Evolutionary conservation across 2,329 filamentous ascomycete genomes (phyloP).

Genomic region (Bertia moriformis): DNA sequence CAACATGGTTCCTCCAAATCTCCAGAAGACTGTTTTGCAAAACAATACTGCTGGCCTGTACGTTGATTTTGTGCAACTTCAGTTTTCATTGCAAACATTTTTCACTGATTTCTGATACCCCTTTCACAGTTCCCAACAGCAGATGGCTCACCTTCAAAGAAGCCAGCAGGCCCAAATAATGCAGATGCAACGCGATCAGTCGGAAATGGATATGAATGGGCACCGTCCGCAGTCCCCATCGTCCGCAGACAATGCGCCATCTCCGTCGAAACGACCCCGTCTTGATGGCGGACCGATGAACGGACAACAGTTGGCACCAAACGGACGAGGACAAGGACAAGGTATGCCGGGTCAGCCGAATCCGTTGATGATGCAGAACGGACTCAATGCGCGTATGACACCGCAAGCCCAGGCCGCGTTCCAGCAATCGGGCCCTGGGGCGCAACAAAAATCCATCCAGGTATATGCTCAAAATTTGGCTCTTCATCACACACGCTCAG

Average conservation of each 20-base stretch:
- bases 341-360: constrained; percentile 41
- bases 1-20: background rate
- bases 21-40: constrained; percentile 1
- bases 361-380: constrained; percentile 50
- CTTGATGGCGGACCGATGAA: constrained; percentile 56
- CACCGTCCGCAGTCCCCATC: constrained; percentile 70
- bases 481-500: constrained; percentile 56
- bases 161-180: constrained; percentile 65
- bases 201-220: constrained; percentile 72
- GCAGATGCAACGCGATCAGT: constrained; percentile 61
- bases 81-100: background rate
- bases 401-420: constrained; percentile 61
- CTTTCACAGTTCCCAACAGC: background rate
- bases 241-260: constrained; percentile 69
- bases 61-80: no score
- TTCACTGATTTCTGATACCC: background rate
- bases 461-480: constrained; percentile 75
- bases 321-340: constrained; percentile 47
- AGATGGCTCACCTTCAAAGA: background rate
- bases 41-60: background rate
- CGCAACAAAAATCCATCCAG: constrained; percentile 72
- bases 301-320: constrained; percentile 57
- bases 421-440: constrained; percentile 35
- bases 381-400: constrained; percentile 65
- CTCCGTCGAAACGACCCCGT: constrained; percentile 78